Percentiles rank a stretch among this genome's conserved stretches.
Conservation (phyloP, 2,329 filamentous ascomycete genomes). For the Cytospora mali region DNA sequence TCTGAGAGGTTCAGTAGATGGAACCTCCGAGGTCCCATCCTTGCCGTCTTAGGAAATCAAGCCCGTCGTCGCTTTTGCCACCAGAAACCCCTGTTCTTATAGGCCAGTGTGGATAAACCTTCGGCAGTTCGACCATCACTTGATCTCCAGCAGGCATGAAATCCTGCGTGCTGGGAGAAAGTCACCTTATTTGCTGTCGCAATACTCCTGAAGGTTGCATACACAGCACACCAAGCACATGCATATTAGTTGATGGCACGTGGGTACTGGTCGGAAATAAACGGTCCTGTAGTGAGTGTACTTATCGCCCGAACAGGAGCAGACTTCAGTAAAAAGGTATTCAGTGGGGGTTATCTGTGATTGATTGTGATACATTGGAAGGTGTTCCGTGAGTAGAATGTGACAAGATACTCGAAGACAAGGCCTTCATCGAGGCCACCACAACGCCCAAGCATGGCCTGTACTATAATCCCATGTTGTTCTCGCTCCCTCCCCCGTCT, state of each 20-base stretch:
- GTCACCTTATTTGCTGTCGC: background rate
- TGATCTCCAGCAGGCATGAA: background rate
- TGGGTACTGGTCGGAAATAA: background rate
- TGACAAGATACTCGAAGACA: background rate
- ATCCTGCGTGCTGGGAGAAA: background rate
- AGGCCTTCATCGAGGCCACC: constrained; percentile 7
- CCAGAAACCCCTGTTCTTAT: too few relatives aligned
- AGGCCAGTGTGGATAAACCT: too few relatives aligned
- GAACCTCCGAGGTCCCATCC: too few relatives aligned
- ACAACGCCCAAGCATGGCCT: background rate
- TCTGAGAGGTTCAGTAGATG: too few relatives aligned
- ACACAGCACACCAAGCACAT: too few relatives aligned
- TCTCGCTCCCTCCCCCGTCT: background rate
- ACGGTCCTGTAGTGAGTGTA: background rate
- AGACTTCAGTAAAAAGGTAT: background rate
- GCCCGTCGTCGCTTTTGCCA: too few relatives aligned
- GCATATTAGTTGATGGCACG: background rate
- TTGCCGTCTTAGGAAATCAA: too few relatives aligned
- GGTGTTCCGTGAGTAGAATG: background rate
- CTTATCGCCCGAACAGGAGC: background rate
- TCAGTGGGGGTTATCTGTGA: background rate
- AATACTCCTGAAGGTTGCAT: background rate
- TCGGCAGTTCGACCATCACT: background rate
- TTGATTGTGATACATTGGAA: background rate
- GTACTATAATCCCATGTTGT: background rate